phyloP scores from a whole-genome alignment of 2,329 filamentous ascomycete genomes.

The Dothistroma septosporum region DNA sequence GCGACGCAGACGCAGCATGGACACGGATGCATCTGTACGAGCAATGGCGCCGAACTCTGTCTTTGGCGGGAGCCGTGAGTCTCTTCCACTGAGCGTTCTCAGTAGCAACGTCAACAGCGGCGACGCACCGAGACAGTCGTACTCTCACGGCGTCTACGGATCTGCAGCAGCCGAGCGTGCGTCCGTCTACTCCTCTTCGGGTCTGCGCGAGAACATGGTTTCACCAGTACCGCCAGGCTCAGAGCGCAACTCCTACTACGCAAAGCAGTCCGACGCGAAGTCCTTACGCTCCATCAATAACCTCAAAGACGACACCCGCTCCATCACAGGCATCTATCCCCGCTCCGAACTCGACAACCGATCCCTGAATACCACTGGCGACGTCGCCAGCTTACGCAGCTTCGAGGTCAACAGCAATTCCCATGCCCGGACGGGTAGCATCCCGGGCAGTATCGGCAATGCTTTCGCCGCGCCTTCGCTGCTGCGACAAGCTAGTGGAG shows the following conservation, averaged over 20 bases:
- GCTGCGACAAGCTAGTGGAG: slow-evolving; percentile 17
- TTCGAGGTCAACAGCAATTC: slow-evolving; percentile 55
- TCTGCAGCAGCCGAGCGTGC: slow-evolving; percentile 60
- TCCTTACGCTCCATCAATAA: slow-evolving; percentile 32
- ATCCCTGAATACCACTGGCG: slow-evolving; percentile 21
- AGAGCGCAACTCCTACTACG: slow-evolving; percentile 79
- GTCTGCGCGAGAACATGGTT: slow-evolving; percentile 39
- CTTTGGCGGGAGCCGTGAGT: slow-evolving; percentile 77
- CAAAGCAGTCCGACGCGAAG: slow-evolving; percentile 43
- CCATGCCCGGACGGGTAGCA: slow-evolving; percentile 76
- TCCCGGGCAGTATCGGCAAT: slow-evolving; percentile 69
- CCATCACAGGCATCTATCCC: slow-evolving; percentile 34
- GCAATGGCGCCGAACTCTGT: slow-evolving; percentile 78
- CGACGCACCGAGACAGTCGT: slow-evolving; percentile 41
- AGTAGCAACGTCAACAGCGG: slow-evolving; percentile 61
- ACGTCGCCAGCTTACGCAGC: slow-evolving; percentile 70
- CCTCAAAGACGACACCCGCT: slow-evolving; percentile 19
- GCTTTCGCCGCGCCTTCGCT: slow-evolving; percentile 55
- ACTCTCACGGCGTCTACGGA: slow-evolving; percentile 48
- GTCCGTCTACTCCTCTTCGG: slow-evolving; percentile 60
- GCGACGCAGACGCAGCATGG: slow-evolving; percentile 71
- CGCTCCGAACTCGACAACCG: slow-evolving; percentile 38
- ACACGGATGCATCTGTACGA: slow-evolving; percentile 80
- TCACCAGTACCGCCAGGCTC: slow-evolving; percentile 59
- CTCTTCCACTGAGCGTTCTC: slow-evolving; percentile 71